Evolutionary conservation across 2,329 filamentous ascomycete species (phyloP).

Genomic region (Xylogone sp.): DNA sequence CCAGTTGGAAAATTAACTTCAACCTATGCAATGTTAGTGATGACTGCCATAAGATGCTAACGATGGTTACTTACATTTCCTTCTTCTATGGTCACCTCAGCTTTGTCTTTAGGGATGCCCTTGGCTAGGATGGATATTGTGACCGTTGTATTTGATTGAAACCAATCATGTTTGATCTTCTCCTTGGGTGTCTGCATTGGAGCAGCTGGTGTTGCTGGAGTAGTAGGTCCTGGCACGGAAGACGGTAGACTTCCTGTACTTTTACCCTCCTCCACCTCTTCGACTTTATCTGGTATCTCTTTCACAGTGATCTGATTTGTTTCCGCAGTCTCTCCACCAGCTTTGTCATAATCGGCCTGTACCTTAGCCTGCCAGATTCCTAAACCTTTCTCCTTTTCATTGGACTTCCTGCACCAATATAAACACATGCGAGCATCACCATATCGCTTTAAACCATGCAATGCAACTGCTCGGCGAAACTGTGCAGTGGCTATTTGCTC

Average conservation of each 20-base stretch:
- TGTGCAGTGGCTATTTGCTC: constrained; percentile 78
- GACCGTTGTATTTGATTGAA: constrained; percentile 57
- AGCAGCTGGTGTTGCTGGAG: constrained; percentile 2
- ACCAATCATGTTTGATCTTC: constrained; percentile 68
- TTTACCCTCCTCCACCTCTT: constrained; percentile 23
- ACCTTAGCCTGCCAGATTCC: constrained; percentile 57
- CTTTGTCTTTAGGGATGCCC: constrained; percentile 54
- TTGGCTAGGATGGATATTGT: constrained; percentile 64
- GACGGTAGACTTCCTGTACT: neutral
- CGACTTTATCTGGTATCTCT: constrained; percentile 48
- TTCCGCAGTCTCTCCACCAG: constrained; percentile 47
- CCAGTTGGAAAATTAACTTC: constrained; percentile 55
- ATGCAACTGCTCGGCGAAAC: constrained; percentile 70
- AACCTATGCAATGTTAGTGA: constrained; percentile 33
- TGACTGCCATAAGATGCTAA: constrained; percentile 5
- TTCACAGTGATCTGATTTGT: constrained; percentile 39
- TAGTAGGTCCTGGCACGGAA: neutral
- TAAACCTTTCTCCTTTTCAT: constrained; percentile 47
- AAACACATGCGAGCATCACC: constrained; percentile 75
- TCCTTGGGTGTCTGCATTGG: constrained; percentile 39
- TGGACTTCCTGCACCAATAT: constrained; percentile 49
- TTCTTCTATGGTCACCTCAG: constrained; percentile 39
- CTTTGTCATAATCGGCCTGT: constrained; percentile 42
- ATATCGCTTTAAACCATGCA: constrained; percentile 66
- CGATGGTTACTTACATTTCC: constrained; percentile 14